Evolutionary conservation across 768 basidiomycete genomes (phyloP).

Genomic region (Hericium rajendrae): DNA sequence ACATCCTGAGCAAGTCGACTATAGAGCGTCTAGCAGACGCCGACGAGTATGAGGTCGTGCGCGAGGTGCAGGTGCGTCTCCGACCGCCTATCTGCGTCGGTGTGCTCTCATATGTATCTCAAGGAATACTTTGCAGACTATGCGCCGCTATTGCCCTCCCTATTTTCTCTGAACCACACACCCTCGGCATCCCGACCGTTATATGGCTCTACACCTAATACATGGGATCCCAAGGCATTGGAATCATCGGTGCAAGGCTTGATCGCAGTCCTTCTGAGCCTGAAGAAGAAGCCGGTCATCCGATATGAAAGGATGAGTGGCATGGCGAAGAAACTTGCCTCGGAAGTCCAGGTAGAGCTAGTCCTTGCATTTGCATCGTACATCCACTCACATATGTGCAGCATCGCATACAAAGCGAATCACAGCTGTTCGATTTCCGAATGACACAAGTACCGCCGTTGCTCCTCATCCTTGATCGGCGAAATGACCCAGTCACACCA

Average conservation of each 20-base stretch:
- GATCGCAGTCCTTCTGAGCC: conserved; percentile 76
- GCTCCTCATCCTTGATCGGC: conserved; percentile 84
- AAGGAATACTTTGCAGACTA: conserved; percentile 99
- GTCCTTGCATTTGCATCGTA: neutral
- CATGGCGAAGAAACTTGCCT: conserved; percentile 84
- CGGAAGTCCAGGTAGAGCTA: conserved; percentile 66
- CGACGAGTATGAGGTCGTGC: conserved; percentile 94
- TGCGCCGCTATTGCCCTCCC: conserved; percentile 70
- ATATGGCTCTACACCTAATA: conserved; percentile 60
- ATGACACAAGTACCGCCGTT: conserved; percentile 82
- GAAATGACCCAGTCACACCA: conserved; percentile 97
- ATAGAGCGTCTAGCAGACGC: conserved; percentile 91
- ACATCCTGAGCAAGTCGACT: conserved; percentile 75
- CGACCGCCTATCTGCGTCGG: conserved; percentile 6
- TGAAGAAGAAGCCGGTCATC: conserved; percentile 94
- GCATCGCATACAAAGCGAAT: conserved; percentile 75
- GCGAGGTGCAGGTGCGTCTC: conserved; percentile 81
- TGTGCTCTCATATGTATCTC: conserved; percentile 5
- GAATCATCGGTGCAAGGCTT: conserved; percentile 75
- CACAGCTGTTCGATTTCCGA: conserved; percentile 86
- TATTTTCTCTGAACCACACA: conserved; percentile 79
- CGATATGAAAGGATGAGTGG: conserved; percentile 89
- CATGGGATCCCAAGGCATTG: conserved; percentile 70
- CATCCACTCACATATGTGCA: conserved; percentile 23
- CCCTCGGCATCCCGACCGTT: conserved; percentile 56